Percentiles rank a stretch among this genome's conserved stretches.
Evolutionary conservation across 2,329 filamentous ascomycete species (phyloP).

Genomic region (Fusarium foetens): DNA sequence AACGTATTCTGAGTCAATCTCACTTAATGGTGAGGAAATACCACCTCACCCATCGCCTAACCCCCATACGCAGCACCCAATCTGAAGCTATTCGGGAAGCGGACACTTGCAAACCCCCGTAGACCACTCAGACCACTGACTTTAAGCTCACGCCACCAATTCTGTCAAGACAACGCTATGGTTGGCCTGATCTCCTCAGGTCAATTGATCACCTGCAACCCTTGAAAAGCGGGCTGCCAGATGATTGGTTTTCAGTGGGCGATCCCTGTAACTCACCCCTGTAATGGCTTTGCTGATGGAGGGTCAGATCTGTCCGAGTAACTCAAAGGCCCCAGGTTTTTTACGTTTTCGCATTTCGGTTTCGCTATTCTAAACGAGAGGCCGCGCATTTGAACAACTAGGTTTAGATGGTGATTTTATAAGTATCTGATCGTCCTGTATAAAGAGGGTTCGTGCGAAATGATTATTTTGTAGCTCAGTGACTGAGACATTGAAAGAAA

Average conservation of each 20-base stretch:
- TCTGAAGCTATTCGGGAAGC: conserved; percentile 8
- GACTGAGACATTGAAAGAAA: not conserved
- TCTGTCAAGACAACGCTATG: not conserved
- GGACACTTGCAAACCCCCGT: not conserved
- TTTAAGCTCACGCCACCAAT: conserved; percentile 22
- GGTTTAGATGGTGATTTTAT: not conserved
- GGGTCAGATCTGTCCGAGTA: conserved; percentile 32
- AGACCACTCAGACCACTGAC: not conserved
- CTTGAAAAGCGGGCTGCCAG: conserved; percentile 8
- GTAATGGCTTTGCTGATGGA: conserved; percentile 1
- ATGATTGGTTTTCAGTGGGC: not conserved
- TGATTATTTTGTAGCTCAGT: not conserved
- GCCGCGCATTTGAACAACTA: not conserved
- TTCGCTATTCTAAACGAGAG: conserved; percentile 21
- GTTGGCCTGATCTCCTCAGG: conserved; percentile 5
- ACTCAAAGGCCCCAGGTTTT: conserved; percentile 35
- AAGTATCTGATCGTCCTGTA: not conserved
- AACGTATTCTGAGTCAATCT: not conserved
- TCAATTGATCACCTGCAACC: conserved; percentile 10
- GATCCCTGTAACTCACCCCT: not conserved
- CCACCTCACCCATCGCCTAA: not conserved
- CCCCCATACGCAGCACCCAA: not conserved
- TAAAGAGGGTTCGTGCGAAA: not conserved
- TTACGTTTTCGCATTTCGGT: conserved; percentile 26
- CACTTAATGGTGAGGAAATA: not conserved